Evolutionary conservation across 306 rosid genomes (phyloP), one percentile per base, ranked within the genome.

Genomic region (Gynostemma pentaphyllum): DNA sequence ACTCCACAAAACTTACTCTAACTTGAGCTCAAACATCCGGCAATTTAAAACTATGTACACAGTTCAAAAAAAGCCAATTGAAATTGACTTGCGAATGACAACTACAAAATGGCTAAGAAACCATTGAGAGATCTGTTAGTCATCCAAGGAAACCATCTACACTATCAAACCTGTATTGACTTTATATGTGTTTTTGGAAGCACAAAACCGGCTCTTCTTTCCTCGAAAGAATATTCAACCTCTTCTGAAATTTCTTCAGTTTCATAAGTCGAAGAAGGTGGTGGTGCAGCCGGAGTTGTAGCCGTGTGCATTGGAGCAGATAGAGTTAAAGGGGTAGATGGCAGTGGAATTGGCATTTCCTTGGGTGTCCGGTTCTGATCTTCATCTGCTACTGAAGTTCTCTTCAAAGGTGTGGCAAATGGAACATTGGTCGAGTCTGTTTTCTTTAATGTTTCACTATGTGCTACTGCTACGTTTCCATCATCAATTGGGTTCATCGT

Each of bases 221-320:
- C 90, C 75, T 88, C 95, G 45, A 81, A 80, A 1, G 88, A 83
- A 69, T 74, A 86, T 40, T 89, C 85, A 23, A 76, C 23, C 7
- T 45, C 61, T 30, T 62, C 74, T 29, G 34, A 36, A 45, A 24
- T 64, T 60, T 63, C 70, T 49, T 78, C 65, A 52, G 54, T 51
- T 50, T 21, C 16, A 10, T 2, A 27, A 36, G 68, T 63, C 21
- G 59, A 56, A 51, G 72, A 60, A 45, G 74, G 42, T 18, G 57
- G 26, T 39, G 77, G 79, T 3, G 75, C 72, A 1, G 83, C 75
- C 61, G 90, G 89, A 45, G 90, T 87, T 16, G 28, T 32, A 32
- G 74, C 73, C 26, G 84, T 69, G 53, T 75, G 59, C 85, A 78
- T 78, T 15, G 77, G 51, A 27, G 57, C 69, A 16, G 79, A 79